These are phyloP conservation scores for Paxillus involutus DNA, from an alignment of 768 basidiomycete species.

Conservation along the genomic window DNA sequence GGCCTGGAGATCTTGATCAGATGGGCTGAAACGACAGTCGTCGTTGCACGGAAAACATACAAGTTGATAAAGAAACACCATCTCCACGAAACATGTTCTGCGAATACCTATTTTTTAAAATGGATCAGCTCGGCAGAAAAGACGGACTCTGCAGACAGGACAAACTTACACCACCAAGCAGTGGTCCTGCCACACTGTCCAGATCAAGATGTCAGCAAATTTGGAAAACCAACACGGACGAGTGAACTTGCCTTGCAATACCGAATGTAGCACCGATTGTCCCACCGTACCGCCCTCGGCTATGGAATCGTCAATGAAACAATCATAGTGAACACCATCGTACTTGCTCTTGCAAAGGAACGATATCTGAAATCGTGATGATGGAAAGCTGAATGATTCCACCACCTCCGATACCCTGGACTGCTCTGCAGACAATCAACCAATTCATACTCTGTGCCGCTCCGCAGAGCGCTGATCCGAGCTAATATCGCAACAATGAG, in stretches of 20 bases:
- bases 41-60: conserved; percentile 34
- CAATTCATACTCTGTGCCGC: conserved; percentile 77
- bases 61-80: conserved; percentile 85
- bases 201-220: background rate
- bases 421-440: conserved; percentile 72
- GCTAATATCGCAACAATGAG: conserved; percentile 35
- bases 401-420: conserved; percentile 84
- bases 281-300: conserved; percentile 79
- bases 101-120: conserved; percentile 52
- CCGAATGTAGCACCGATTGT: conserved; percentile 83
- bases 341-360: conserved; percentile 71
- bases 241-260: conserved; percentile 42
- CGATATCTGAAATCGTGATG: conserved; percentile 82
- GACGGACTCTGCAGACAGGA: background rate
- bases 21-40: background rate
- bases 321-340: background rate
- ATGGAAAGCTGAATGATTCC: conserved; percentile 74
- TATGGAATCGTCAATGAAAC: conserved; percentile 20
- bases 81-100: conserved; percentile 77
- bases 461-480: conserved; percentile 80
- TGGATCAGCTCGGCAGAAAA: conserved; percentile 1
- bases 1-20: conserved; percentile 44
- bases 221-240: background rate
- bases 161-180: conserved; percentile 73
- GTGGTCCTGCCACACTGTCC: conserved; percentile 65